phyloP scores from a whole-genome alignment of 192 early-diverging fungal species.

The Gaertneriomyces semiglobifer region DNA sequence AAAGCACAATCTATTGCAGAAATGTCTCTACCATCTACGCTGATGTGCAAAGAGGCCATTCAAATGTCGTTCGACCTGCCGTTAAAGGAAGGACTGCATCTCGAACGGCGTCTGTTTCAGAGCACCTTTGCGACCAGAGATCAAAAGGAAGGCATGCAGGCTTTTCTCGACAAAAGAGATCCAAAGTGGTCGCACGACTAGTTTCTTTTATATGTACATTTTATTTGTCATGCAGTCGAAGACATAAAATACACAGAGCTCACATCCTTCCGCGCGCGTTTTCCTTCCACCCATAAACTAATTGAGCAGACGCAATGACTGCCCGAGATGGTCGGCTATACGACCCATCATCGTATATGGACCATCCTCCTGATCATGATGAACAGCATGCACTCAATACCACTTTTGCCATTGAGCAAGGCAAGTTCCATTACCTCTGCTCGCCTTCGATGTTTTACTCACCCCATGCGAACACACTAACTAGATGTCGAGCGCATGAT shows the following conservation, averaged over 20 bases:
- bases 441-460: too few relatives aligned
- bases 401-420: too few relatives aligned
- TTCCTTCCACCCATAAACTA: too few relatives aligned
- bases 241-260: neutral
- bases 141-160: slow-evolving; percentile 95
- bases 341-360: too few relatives aligned
- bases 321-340: too few relatives aligned
- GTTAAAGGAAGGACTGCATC: slow-evolving; percentile 77
- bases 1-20: slow-evolving; percentile 81
- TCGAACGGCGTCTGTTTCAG: slow-evolving; percentile 95
- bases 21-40: slow-evolving; percentile 78
- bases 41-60: slow-evolving; percentile 97
- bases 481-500: too few relatives aligned
- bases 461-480: too few relatives aligned
- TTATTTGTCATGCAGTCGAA: neutral
- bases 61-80: slow-evolving; percentile 89
- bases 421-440: too few relatives aligned
- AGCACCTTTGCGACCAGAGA: slow-evolving; percentile 85
- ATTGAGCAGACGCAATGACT: too few relatives aligned
- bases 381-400: too few relatives aligned
- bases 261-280: too few relatives aligned
- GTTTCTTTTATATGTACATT: neutral
- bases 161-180: slow-evolving; percentile 90
- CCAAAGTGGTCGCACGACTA: slow-evolving; percentile 84
- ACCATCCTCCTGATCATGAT: too few relatives aligned